A percentile compares a stretch with the other conserved stretches of the same genome.
Evolutionary conservation across 805 yeast species (phyloP).

Genomic region (Grigorovia humatica): DNA sequence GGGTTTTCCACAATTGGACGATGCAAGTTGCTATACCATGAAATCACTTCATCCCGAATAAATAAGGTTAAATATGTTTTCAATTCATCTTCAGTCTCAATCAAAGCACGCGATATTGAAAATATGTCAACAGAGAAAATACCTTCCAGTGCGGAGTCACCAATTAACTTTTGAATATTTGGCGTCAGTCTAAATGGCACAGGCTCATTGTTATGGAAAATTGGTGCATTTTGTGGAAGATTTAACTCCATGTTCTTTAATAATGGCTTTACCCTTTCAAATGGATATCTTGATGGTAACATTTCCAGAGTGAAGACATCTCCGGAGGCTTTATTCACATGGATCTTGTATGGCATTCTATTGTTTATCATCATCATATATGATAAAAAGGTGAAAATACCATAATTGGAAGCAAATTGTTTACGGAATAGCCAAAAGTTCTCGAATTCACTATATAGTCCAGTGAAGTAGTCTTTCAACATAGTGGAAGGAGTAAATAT

Average conservation of each 20-base stretch:
- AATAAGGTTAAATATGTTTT: constrained; percentile 87
- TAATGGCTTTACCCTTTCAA: constrained; percentile 31
- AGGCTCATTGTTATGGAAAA: constrained; percentile 82
- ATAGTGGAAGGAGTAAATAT: constrained; percentile 77
- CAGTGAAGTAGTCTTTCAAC: constrained; percentile 65
- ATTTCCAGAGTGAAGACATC: constrained; percentile 89
- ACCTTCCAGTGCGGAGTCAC: constrained; percentile 91
- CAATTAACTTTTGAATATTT: constrained; percentile 85
- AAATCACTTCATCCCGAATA: constrained; percentile 88
- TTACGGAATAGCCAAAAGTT: constrained; percentile 97
- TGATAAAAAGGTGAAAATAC: constrained; percentile 83
- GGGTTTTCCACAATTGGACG: constrained; percentile 74
- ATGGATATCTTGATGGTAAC: constrained; percentile 77
- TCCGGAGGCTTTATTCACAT: constrained; percentile 72
- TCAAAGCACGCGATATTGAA: constrained; percentile 75
- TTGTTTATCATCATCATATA: constrained; percentile 89
- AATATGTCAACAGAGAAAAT: constrained; percentile 74
- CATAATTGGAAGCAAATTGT: constrained; percentile 90
- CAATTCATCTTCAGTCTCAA: constrained; percentile 86
- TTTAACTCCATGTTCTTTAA: constrained; percentile 29
- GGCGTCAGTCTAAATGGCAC: constrained; percentile 97
- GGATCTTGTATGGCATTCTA: constrained; percentile 89
- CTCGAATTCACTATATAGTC: constrained; percentile 64
- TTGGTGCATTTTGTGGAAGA: constrained; percentile 46
- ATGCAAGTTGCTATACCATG: constrained; percentile 88